Evolutionary conservation across 768 basidiomycete species (phyloP).

Genomic region (Mycena belliarum): DNA sequence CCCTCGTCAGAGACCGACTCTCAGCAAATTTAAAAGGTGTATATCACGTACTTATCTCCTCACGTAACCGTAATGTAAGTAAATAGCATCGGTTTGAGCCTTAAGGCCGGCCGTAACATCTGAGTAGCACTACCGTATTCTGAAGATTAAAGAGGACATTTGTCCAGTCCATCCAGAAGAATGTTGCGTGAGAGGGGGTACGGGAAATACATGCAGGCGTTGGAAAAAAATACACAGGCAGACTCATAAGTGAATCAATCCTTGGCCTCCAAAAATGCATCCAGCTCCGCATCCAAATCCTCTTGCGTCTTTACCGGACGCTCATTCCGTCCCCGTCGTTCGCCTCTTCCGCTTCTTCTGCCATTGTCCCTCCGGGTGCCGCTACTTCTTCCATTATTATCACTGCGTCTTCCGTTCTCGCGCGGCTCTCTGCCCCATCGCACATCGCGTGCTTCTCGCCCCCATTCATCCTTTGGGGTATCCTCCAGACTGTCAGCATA

Average conservation of each 20-base stretch:
- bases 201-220: constrained; percentile 5
- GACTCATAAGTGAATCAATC: constrained; percentile 26
- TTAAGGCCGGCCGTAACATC: too few species aligned
- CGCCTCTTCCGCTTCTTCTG: constrained; percentile 29
- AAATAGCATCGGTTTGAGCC: too few species aligned
- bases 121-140: too few species aligned
- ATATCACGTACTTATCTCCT: not conserved
- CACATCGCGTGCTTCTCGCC: constrained; percentile 1
- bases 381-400: constrained; percentile 11
- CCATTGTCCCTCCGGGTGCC: constrained; percentile 23
- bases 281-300: constrained; percentile 82
- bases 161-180: not conserved
- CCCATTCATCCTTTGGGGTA: constrained; percentile 21
- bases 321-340: constrained; percentile 38
- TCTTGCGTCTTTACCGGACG: constrained; percentile 58
- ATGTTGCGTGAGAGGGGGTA: constrained; percentile 4
- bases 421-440: constrained; percentile 15
- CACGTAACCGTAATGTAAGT: too few species aligned
- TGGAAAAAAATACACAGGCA: constrained; percentile 3
- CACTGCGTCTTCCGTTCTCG: constrained; percentile 11
- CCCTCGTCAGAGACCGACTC: not conserved
- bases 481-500: constrained; percentile 25
- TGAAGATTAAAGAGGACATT: too few species aligned
- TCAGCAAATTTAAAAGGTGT: not conserved
- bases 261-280: constrained; percentile 67